These are phyloP conservation scores for Claviceps sp. DNA, from an alignment of 2,329 filamentous ascomycete genomes.

Conservation along the genomic window DNA sequence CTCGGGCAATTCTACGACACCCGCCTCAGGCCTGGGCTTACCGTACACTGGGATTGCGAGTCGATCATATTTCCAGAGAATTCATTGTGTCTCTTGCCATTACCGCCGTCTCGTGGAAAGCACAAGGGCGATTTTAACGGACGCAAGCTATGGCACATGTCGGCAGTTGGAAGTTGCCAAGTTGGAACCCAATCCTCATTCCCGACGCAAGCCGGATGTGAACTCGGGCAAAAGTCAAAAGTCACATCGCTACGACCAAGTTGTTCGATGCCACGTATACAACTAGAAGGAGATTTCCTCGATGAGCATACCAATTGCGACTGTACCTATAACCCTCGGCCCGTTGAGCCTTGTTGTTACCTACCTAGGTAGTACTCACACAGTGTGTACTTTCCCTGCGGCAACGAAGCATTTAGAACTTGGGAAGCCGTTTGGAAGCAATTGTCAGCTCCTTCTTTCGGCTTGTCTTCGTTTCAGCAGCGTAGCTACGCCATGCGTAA, in stretches of 20 bases:
- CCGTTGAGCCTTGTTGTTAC: background rate
- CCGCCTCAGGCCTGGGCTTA: no score
- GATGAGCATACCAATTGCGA: background rate
- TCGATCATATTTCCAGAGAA: no score
- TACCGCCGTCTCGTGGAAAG: background rate
- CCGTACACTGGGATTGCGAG: no score
- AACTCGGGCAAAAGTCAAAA: background rate
- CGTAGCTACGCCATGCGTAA: background rate
- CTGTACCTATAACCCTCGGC: background rate
- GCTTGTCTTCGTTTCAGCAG: background rate
- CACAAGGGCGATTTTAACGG: background rate
- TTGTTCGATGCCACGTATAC: background rate
- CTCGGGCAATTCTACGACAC: no score
- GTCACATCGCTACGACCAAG: background rate
- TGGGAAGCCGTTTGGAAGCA: background rate
- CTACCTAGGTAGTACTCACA: no score
- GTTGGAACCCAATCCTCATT: background rate
- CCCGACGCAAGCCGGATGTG: background rate
- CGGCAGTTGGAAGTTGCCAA: no score
- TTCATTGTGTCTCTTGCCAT: no score
- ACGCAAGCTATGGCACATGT: background rate
- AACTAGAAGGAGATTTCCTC: background rate
- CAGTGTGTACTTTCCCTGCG: background rate
- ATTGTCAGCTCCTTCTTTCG: background rate
- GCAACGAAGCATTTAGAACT: background rate